Evolutionary conservation across 371 early-diverging fungal genomes (phyloP), one percentile per base, ranked within the genome.

Genomic region (Mortierella sp.): DNA sequence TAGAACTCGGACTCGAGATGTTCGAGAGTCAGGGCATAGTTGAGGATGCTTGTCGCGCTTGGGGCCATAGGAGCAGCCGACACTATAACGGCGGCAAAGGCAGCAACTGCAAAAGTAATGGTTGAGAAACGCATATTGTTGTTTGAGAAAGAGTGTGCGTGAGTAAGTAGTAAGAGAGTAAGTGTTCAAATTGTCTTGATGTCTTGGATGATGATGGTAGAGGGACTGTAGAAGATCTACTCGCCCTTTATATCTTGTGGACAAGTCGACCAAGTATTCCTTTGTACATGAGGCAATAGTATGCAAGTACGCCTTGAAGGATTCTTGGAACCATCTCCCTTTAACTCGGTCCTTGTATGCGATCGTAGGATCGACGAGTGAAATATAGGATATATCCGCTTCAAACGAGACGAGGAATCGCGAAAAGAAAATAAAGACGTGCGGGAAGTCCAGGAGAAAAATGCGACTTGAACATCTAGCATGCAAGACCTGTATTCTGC

Each of bases 1-100:
- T 79, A 80, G 67, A 84, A 75, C 8, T 39, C 65, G 30, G 69
- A 28, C 51, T 70, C 60, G 51, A 83, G 74, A 22, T 78, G 55
- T 28, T 72, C 78, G 49, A 78, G 70, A 8, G 71, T 60, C 47
- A 75, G 43, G 43, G 75, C 78, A 28, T 60, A 70, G 63, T 78
- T 78, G 45, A 73, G 63, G 52, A 66, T 55, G 47, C 35, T 43
- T 35, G 47, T 57, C 11, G 49, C 20, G 5, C 14, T 52, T 6
- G 28, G 14, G 39, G 28, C 10, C 39, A 6, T 28, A 8, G 45
- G 45, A 1, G 54, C 49, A 5, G 65, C 47, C 26, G 47, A 47
- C 16, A 54, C 24, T 9, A 24, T 8, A 20, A 49, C 39, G 2
- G 47, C 18, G 47, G 37, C 64, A 35, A 37, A 10, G 30, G 62